Base-by-base conservation (phyloP, 306 rosid genomes). In the Inga laurina region DNA sequence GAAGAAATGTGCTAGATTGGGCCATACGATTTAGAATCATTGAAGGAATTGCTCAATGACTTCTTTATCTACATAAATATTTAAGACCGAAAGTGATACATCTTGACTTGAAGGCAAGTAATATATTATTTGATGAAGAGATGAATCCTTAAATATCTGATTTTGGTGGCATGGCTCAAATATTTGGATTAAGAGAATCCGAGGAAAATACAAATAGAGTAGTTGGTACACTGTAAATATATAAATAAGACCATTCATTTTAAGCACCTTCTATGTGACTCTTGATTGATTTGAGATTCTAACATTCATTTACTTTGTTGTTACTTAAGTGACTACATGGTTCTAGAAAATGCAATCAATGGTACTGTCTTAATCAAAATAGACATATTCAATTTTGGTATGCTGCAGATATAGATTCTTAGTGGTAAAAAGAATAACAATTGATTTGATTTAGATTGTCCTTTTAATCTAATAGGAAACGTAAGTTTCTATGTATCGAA, bases 121-220 rank as follows among this genome's bases (percentile, higher is more conserved):
- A 87, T 46, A 74, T 81, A 37, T 77, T 85, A 19, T 86, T 89
- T 73, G 90, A 89, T 76, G 56, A 80, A 30, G 79, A 71, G 45
- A 83, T 90, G 89, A 90, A 80, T 37, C 87, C 88, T 2, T 84
- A 88, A 82, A 82, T 90, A 74, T 82, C 91, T 3, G 87, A 88
- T 79, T 90, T 88, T 27, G 30, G 27, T 71, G 90, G 89, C 27
- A 56, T 90, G 88, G 91, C 87, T 51, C 72, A 83, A 73, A 88
- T 90, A 70, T 88, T 88, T 70, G 79, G 84, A 32, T 0, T 64
- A 11, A 74, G 52, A 37, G 80, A 78, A 19, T 59, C 49, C 0
- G 85, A 90, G 71, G 87, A 81, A 77, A 87, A 84, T 11, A 87
- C 88, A 73, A 86, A 77, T n/a, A 77, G 88, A 75, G 74, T 85